These are phyloP conservation scores for Cymbidium sinense DNA, from an alignment of 106 monocot species.

Conservation along the genomic window DNA sequence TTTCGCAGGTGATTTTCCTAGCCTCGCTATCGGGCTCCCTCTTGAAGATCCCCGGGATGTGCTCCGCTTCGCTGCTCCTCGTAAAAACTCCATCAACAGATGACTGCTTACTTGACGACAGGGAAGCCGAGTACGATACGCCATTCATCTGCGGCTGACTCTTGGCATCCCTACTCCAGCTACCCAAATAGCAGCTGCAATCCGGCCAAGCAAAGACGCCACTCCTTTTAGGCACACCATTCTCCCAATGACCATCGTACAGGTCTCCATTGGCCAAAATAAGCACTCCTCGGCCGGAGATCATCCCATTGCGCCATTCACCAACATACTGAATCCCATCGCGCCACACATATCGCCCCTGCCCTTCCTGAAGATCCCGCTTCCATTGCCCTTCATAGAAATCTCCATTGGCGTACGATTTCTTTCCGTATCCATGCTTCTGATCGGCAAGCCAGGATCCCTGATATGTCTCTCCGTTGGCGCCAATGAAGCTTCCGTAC, in stretches of 20 bases:
- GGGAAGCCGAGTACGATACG: slow-evolving; percentile 1
- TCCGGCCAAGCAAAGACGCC: slow-evolving; percentile 75
- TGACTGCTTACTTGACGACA: slow-evolving; percentile 17
- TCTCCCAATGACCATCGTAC: slow-evolving; percentile 66
- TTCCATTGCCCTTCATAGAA: slow-evolving; percentile 68
- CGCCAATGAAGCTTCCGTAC: slow-evolving; percentile 40
- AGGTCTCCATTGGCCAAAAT: slow-evolving; percentile 62
- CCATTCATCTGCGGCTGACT: slow-evolving; percentile 14
- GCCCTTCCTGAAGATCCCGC: slow-evolving; percentile 52
- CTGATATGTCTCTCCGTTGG: slow-evolving; percentile 56
- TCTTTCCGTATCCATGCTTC: slow-evolving; percentile 56
- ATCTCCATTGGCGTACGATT: slow-evolving; percentile 61
- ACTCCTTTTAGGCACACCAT: slow-evolving; percentile 51
- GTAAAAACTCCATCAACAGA: slow-evolving; percentile 12
- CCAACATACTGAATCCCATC: slow-evolving; percentile 71
- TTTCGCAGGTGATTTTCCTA: slow-evolving; percentile 63
- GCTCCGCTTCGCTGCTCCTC: slow-evolving; percentile 6
- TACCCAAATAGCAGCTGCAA: slow-evolving; percentile 51
- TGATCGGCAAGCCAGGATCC: slow-evolving; percentile 48
- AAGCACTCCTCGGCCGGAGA: slow-evolving; percentile 50
- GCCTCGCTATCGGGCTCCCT: slow-evolving; percentile 60
- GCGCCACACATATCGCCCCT: slow-evolving; percentile 55
- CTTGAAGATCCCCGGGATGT: slow-evolving; percentile 46
- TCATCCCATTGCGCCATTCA: slow-evolving; percentile 58
- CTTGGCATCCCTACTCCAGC: slow-evolving; percentile 17